Evolutionary conservation across 2,329 filamentous ascomycete species (phyloP), one percentile per base, ranked within the genome.

Genomic region (Pezizomycotina sp.): DNA sequence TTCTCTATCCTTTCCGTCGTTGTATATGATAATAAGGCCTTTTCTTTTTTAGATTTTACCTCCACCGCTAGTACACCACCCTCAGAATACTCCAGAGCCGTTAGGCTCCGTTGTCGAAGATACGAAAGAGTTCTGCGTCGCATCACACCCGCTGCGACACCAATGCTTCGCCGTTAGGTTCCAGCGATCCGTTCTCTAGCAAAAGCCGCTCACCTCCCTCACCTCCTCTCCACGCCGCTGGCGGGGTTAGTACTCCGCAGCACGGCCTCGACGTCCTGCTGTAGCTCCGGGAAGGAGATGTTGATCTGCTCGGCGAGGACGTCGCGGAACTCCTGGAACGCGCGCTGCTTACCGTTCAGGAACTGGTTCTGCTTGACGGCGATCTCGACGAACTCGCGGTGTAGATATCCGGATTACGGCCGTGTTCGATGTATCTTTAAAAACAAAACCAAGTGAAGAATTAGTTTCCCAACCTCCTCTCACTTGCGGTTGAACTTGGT

Each of bases 401-500:
- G 62, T 78, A 78, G 49, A 78, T 77, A 57, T 78, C 74, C 2
- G 74, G 74, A 60, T 78, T 78, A 32, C 74, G 71, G 27, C 74
- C 73, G 52, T 71, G 69, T 55, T 78, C 73, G 50, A 78, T 73
- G 58, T 78, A 78, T 52, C 70, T 43, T 10, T 20, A 34, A 10
- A 25, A 8, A 62, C 42, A 77, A 62, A 8, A 77, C 64, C 50
- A 76, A 71, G 33, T 65, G 66, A 75, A 63, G 20, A 55, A 56
- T 31, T 1, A 22, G 8, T 16, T n/a, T 36, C 4, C 31, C 27
- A 4, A 39, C 30, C 8, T 36, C 32, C 2, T 31, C 12, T 39
- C 10, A 43, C 35, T n/a, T 39, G 28, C 28, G 36, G 29, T 23
- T 20, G 19, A 37, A 40, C 13, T 34, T 26, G 20, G 8, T 59